Evolutionary conservation across 805 yeast genomes (phyloP), one percentile per base, ranked within the genome.

Genomic region (Lachancea nothofagi): DNA sequence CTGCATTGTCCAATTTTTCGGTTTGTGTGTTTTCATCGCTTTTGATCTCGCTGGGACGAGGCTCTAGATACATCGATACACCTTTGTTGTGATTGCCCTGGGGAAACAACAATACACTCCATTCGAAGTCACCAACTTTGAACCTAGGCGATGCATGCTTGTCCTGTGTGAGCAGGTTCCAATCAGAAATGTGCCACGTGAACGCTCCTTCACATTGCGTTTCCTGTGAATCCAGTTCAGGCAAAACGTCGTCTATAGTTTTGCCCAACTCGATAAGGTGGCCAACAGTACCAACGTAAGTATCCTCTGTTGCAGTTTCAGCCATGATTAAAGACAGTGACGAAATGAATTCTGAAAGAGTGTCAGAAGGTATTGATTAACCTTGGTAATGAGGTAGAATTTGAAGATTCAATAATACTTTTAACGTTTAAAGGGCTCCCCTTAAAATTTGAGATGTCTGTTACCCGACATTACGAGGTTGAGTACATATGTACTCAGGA

Each of bases 51-150:
- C 61, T 60, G 10, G 62, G 61, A 44, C 76, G 74, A 0, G 95
- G 93, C 51, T 87, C 95, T 46, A 93, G 65, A 59, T 87, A 93
- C 19, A 87, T 61, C 0, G 96, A 86, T 6, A 86, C 60, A 41
- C 70, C 66, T 44, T 70, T 70, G 37, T 74, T 68, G 33, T 74
- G 69, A 50, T 80, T 83, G 2, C 94, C 93, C 35, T 72, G 73
- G 0, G 96, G 95, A 57, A 88, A 85, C 25, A 90, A 57, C 29
- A 90, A 65, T 2, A 88, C 56, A 49, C 78, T 77, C 80, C 86
- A 84, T 28, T 75, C 75, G 51, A 61, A 77, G 1, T 72, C 79
- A 2, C 87, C 90, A 45, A 79, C 71, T 36, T 59, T 62, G 47
- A 77, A 79, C 14, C 59, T 54, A 0, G 77, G 69, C 41, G 78